These are phyloP conservation scores for Epichloe hybrida DNA, from an alignment of 2,329 filamentous ascomycete genomes.

Conservation along the genomic window DNA sequence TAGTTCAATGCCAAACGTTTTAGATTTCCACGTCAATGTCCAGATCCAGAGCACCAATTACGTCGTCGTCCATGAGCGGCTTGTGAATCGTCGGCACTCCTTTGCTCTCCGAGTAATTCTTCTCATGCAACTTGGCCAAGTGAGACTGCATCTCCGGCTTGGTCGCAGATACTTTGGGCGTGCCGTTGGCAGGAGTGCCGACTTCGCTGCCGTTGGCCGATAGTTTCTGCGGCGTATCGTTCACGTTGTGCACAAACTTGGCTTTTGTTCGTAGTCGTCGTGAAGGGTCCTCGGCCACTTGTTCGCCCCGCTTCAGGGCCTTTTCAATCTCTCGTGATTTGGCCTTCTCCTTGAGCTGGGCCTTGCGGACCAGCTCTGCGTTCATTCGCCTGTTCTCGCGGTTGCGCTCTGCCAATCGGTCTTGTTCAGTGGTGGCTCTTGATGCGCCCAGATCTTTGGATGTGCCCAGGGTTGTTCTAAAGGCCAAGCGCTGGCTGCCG, in stretches of 20 bases:
- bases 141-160: slow-evolving; percentile 34
- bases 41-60: slow-evolving; percentile 78
- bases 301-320: slow-evolving; percentile 50
- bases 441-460: slow-evolving; percentile 37
- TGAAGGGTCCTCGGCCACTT: slow-evolving; percentile 42
- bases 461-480: slow-evolving; percentile 47
- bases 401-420: slow-evolving; percentile 74
- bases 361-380: slow-evolving; percentile 78
- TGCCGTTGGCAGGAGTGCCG: slow-evolving; percentile 38
- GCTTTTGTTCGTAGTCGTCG: slow-evolving; percentile 52
- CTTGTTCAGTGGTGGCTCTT: slow-evolving; percentile 51
- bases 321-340: slow-evolving; percentile 46
- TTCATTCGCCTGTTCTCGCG: slow-evolving; percentile 72
- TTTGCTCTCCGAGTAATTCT: slow-evolving; percentile 42
- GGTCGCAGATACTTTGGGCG: slow-evolving; percentile 33
- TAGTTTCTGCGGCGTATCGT: slow-evolving; percentile 33
- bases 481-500: slow-evolving; percentile 59
- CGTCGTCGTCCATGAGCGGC: slow-evolving; percentile 78
- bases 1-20: too few relatives aligned
- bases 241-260: slow-evolving; percentile 54
- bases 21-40: slow-evolving; percentile 84
- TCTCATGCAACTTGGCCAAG: slow-evolving; percentile 38
- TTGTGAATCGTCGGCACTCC: slow-evolving; percentile 58
- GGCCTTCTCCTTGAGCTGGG: slow-evolving; percentile 69
- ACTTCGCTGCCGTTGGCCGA: slow-evolving; percentile 33